A percentile compares a stretch with the other conserved stretches of the same genome.
These are phyloP conservation scores for Groenewaldozyma tartarivorans DNA, from an alignment of 805 yeast species.

Conservation along the genomic window DNA sequence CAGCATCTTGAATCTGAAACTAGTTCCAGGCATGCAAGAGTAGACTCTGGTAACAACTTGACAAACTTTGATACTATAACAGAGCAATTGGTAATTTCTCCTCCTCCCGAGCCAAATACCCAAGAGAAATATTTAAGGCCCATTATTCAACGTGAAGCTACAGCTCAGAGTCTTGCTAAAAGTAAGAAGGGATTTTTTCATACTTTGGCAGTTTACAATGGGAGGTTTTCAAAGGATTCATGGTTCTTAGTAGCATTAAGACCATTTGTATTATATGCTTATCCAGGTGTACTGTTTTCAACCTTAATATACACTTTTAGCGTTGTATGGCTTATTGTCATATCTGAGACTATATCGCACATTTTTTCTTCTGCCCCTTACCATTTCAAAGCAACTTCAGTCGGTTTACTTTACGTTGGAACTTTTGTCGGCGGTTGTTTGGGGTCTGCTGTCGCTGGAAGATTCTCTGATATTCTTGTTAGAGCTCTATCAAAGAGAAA, in stretches of 20 bases:
- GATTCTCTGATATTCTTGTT: conserved; percentile 39
- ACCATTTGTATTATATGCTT: conserved; percentile 40
- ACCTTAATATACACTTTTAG: conserved; percentile 45
- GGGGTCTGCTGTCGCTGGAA: conserved; percentile 48
- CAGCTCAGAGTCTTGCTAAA: not conserved
- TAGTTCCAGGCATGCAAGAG: not conserved
- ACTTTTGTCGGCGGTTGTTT: conserved; percentile 50
- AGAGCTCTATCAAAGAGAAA: conserved; percentile 37
- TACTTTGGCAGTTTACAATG: conserved; percentile 36
- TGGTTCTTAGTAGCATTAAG: conserved; percentile 49
- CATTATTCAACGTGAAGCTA: not conserved
- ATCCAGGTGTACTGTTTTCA: conserved; percentile 45
- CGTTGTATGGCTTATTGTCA: conserved; percentile 55
- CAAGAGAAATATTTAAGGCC: not conserved
- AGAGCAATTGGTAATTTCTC: not conserved
- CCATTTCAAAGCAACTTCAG: conserved; percentile 34
- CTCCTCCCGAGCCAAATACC: not conserved
- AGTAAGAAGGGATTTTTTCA: conserved; percentile 22
- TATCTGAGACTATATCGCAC: conserved; percentile 45
- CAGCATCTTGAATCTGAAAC: not conserved
- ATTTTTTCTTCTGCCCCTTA: conserved; percentile 40
- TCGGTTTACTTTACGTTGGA: conserved; percentile 46
- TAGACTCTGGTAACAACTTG: not conserved
- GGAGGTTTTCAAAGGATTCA: conserved; percentile 40
- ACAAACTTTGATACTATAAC: too few relatives aligned